Evolutionary conservation across 75 land plant genomes (phyloP).

Genomic region (Selaginella tamariscina): DNA sequence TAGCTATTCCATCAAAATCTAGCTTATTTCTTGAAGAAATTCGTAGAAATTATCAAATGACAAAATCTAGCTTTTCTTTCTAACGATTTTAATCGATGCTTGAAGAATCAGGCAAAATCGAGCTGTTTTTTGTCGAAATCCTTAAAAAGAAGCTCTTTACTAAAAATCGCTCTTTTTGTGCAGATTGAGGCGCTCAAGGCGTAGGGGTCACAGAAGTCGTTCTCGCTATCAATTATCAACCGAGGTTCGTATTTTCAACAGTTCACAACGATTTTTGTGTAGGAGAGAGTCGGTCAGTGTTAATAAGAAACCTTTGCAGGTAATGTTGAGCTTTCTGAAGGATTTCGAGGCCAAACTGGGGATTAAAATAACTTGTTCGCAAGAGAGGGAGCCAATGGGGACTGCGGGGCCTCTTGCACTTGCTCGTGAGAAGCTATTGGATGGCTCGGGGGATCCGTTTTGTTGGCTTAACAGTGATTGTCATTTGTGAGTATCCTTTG

Average conservation of each 20-base stretch:
- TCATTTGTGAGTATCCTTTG: constrained; percentile 87
- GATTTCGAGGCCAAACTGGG: constrained; percentile 71
- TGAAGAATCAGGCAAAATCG: no score
- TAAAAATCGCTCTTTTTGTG: neutral
- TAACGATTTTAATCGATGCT: no score
- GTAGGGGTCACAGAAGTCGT: constrained; percentile 80
- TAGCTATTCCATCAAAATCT: no score
- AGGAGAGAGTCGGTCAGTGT: no score
- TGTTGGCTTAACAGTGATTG: constrained; percentile 93
- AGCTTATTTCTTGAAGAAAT: no score
- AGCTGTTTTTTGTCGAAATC: no score
- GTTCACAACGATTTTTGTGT: no score
- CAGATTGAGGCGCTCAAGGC: constrained; percentile 94
- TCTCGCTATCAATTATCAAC: constrained; percentile 85
- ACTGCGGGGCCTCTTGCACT: constrained; percentile 94
- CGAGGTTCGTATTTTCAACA: constrained; percentile 44
- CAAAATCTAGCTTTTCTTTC: neutral
- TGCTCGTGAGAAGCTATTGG: constrained; percentile 70
- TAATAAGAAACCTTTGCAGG: constrained; percentile 28
- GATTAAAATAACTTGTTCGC: constrained; percentile 84
- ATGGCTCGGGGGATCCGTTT: constrained; percentile 72
- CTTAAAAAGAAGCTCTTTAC: no score
- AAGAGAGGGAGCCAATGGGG: constrained; percentile 88
- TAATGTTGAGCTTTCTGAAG: constrained; percentile 82
- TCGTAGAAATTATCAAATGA: neutral